These are phyloP conservation scores for Kurtzmaniella fragi DNA, from an alignment of 805 yeast genomes.

Conservation along the genomic window DNA sequence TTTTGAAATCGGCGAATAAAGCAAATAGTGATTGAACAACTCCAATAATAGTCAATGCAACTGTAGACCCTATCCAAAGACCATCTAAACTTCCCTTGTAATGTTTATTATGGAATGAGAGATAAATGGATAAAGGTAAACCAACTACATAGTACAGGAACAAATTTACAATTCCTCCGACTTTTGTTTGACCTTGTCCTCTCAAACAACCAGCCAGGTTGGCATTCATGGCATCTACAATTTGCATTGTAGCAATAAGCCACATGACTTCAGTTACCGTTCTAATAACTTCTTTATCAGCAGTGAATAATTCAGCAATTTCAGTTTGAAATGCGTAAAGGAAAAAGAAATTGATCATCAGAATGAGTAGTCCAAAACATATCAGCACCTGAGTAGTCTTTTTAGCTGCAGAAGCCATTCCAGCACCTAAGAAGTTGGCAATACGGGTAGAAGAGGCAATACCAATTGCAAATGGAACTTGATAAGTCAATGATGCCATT, in stretches of 20 bases:
- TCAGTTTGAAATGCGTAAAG: slow-evolving; percentile 26
- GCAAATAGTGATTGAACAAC: slow-evolving; percentile 37
- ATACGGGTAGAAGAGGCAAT: slow-evolving; percentile 55
- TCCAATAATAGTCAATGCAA: slow-evolving; percentile 49
- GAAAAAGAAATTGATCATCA: slow-evolving; percentile 26
- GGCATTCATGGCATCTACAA: slow-evolving; percentile 65
- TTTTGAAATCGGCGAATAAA: slow-evolving; percentile 30
- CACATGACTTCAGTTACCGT: slow-evolving; percentile 52
- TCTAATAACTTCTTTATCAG: slow-evolving; percentile 51
- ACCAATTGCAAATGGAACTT: slow-evolving; percentile 54
- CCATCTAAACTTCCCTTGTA: slow-evolving; percentile 51
- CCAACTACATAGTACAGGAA: slow-evolving; percentile 58
- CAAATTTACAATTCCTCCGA: slow-evolving; percentile 56
- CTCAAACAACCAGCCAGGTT: slow-evolving; percentile 72
- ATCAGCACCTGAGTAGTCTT: slow-evolving; percentile 33
- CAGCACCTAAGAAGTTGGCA: slow-evolving; percentile 53
- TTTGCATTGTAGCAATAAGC: slow-evolving; percentile 62
- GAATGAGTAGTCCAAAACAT: slow-evolving; percentile 30
- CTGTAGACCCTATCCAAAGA: slow-evolving; percentile 57
- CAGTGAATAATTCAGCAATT: slow-evolving; percentile 48
- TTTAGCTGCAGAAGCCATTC: slow-evolving; percentile 29
- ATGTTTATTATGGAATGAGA: slow-evolving; percentile 43
- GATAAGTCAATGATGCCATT: slow-evolving; percentile 54
- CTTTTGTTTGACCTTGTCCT: slow-evolving; percentile 71
- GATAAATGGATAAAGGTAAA: slow-evolving; percentile 51